Conservation (phyloP, 306 rosid genomes). For the Luffa acutangula region DNA sequence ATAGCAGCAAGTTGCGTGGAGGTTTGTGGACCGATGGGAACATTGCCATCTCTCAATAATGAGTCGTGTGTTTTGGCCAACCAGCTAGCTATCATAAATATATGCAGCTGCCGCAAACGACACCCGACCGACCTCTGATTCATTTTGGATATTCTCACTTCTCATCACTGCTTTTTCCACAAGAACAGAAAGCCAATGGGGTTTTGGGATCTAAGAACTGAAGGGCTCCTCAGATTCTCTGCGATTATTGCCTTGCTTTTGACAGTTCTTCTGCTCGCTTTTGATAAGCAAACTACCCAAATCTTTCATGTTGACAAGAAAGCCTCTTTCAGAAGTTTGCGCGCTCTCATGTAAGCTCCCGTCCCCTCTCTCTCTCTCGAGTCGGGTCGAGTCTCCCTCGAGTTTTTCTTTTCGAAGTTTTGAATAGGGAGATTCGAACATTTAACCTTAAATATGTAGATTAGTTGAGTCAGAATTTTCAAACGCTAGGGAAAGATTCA, state of each 20-base stretch:
- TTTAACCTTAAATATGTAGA: too few relatives aligned
- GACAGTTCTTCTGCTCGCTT: conserved; percentile 44
- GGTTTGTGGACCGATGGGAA: neutral
- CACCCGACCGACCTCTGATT: neutral
- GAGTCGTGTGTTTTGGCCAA: neutral
- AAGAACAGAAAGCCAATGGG: conserved; percentile 12
- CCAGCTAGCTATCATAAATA: neutral
- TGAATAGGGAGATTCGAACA: too few relatives aligned
- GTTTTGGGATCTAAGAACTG: conserved; percentile 18
- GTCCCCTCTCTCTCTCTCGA: neutral
- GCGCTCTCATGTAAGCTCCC: conserved; percentile 39
- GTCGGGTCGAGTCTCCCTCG: too few relatives aligned
- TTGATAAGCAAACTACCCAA: conserved; percentile 42
- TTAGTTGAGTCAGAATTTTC: too few relatives aligned
- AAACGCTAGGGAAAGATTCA: too few relatives aligned
- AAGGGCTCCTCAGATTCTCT: conserved; percentile 33
- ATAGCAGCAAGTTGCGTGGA: neutral
- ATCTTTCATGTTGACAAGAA: conserved; percentile 18
- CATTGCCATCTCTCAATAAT: too few relatives aligned
- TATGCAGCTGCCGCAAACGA: neutral
- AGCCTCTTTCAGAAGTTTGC: conserved; percentile 48
- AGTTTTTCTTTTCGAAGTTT: too few relatives aligned
- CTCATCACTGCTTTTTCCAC: neutral
- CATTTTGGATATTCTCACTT: neutral
- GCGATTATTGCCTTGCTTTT: conserved; percentile 25